Percentiles rank a stretch among this genome's conserved stretches.
Evolutionary conservation across 148 eudicot genomes (phyloP).

Genomic region (Chenopodium quinoa): DNA sequence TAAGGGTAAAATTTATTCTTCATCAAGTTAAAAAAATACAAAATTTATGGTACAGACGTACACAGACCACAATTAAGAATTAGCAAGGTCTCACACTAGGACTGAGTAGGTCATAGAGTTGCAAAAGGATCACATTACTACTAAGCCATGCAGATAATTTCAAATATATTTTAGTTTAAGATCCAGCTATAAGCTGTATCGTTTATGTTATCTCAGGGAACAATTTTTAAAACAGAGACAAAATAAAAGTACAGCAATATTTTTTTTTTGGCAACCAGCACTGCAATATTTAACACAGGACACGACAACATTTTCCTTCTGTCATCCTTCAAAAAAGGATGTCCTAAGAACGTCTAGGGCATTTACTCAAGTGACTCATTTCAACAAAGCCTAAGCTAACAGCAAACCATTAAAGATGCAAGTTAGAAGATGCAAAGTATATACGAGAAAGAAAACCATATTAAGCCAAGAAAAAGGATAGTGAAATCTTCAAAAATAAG

Average conservation of each 20-base stretch:
- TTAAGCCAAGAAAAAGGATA: background rate
- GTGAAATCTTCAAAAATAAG: background rate
- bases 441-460: background rate
- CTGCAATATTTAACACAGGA: background rate
- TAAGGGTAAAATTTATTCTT: background rate
- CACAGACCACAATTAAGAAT: background rate
- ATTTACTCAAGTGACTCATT: background rate
- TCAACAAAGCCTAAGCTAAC: background rate
- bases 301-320: background rate
- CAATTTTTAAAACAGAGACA: background rate
- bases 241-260: background rate
- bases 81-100: background rate
- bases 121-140: background rate
- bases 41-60: background rate
- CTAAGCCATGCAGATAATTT: too few species aligned
- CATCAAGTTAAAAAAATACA: background rate
- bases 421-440: too few species aligned
- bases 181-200: background rate
- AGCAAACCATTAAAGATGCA: too few species aligned
- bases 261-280: too few species aligned
- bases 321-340: background rate
- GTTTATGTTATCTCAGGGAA: background rate
- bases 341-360: background rate
- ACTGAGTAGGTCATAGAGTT: background rate
- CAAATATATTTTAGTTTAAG: too few species aligned